Percentiles rank a stretch among this genome's conserved stretches.
phyloP scores from a whole-genome alignment of 352 stramenopile species.

The Salisapilia sapeloensis region DNA sequence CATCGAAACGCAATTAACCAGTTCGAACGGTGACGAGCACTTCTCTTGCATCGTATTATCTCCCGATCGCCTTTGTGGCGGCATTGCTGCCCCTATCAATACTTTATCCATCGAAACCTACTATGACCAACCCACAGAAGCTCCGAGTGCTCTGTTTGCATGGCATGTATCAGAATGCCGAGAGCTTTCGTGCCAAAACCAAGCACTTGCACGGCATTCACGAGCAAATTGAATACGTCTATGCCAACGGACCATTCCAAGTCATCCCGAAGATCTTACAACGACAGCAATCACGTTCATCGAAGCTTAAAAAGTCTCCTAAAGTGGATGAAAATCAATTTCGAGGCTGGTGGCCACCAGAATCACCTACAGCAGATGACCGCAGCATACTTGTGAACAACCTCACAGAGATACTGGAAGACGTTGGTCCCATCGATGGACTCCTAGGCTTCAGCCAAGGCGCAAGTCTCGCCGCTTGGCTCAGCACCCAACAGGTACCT shows the following conservation, averaged over 20 bases:
- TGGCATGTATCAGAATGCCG: constrained; percentile 73
- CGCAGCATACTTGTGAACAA: constrained; percentile 34
- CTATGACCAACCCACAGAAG: constrained; percentile 10
- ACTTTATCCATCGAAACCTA: too few relatives aligned
- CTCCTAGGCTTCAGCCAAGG: constrained; percentile 77
- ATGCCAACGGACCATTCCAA: constrained; percentile 51
- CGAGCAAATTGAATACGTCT: constrained; percentile 41
- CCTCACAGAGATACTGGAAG: constrained; percentile 28
- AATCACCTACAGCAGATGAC: constrained; percentile 17
- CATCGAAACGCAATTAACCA: too few relatives aligned
- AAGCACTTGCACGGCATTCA: constrained; percentile 21
- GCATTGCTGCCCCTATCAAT: too few relatives aligned
- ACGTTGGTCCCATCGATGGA: constrained; percentile 46
- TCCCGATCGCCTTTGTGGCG: too few relatives aligned
- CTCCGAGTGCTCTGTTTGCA: constrained; percentile 67
- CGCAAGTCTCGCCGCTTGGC: constrained; percentile 57
- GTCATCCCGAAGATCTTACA: constrained; percentile 51
- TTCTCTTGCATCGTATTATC: too few relatives aligned
- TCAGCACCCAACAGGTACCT: constrained; percentile 47
- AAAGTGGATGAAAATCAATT: constrained; percentile 23
- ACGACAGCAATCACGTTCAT: too few relatives aligned
- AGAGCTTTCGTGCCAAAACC: constrained; percentile 50
- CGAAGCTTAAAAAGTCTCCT: constrained; percentile 6
- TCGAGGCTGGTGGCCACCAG: constrained; percentile 54
- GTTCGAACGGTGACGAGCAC: too few relatives aligned